Conservation (phyloP, 306 rosid genomes). For the Purshia tridentata region DNA sequence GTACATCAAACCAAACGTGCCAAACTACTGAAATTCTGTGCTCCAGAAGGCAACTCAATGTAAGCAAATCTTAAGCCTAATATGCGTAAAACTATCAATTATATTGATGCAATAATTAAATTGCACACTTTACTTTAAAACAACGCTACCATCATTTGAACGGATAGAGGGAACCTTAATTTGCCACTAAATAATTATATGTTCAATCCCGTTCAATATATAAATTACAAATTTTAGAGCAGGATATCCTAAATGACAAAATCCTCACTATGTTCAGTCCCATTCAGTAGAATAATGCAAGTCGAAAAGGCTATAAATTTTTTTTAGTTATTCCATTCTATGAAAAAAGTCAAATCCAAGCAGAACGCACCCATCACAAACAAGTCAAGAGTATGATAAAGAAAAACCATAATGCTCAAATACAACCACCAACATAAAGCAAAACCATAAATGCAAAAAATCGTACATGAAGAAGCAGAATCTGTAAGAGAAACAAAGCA, state of each 20-base stretch:
- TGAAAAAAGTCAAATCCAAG: slow-evolving; percentile 7
- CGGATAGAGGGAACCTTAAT: not conserved
- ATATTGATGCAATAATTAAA: not conserved
- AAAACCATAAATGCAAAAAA: not conserved
- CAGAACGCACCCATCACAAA: not conserved
- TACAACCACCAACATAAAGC: not conserved
- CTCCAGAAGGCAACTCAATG: not conserved
- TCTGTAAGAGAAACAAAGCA: slow-evolving; percentile 6
- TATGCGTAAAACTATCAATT: not conserved
- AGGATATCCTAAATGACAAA: not conserved
- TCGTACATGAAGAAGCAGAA: slow-evolving; percentile 12
- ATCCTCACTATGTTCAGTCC: not conserved
- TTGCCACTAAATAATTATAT: too few relatives aligned
- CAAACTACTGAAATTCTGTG: not conserved
- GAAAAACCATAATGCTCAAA: not conserved
- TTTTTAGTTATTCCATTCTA: not conserved
- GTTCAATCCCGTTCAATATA: too few relatives aligned
- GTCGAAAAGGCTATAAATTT: not conserved
- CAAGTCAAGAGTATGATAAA: not conserved
- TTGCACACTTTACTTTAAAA: not conserved
- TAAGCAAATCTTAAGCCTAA: not conserved
- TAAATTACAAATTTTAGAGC: not conserved
- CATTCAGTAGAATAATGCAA: not conserved
- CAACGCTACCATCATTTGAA: not conserved
- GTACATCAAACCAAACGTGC: not conserved